These are phyloP conservation scores for Mortierella alpina DNA, from an alignment of 192 early-diverging fungal genomes.

Conservation along the genomic window DNA sequence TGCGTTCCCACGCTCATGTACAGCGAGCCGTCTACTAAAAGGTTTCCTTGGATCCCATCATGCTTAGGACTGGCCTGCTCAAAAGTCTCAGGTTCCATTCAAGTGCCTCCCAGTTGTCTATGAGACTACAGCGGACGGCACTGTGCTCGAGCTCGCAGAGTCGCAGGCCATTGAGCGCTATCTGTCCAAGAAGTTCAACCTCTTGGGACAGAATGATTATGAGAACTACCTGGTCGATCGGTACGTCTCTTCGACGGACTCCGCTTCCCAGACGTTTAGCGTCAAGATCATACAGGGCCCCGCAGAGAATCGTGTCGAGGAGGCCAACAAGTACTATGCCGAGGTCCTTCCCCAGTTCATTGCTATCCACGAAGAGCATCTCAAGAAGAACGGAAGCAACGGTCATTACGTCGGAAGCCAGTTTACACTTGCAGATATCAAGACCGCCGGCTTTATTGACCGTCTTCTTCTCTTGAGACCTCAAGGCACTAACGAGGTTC, in stretches of 20 bases:
- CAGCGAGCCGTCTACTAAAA: too few species aligned
- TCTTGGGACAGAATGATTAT: conserved; percentile 35
- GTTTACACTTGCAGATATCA: conserved; percentile 57
- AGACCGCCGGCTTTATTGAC: conserved; percentile 21
- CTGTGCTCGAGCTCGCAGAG: conserved; percentile 48
- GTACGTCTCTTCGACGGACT: conserved; percentile 41
- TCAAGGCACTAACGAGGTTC: conserved; percentile 15
- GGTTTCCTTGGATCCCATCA: not conserved
- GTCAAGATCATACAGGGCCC: conserved; percentile 27
- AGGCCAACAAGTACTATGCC: conserved; percentile 16
- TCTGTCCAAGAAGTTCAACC: conserved; percentile 34
- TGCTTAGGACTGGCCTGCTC: conserved; percentile 54
- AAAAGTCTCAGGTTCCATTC: conserved; percentile 57
- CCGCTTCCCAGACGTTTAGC: not conserved
- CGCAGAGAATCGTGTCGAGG: conserved; percentile 33
- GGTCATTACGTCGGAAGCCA: conserved; percentile 65
- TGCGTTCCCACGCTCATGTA: not conserved
- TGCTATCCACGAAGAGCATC: conserved; percentile 51
- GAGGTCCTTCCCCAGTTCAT: conserved; percentile 20
- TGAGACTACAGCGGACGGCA: conserved; percentile 44
- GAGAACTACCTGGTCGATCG: conserved; percentile 48
- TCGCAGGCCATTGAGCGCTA: conserved; percentile 51
- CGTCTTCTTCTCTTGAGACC: conserved; percentile 20
- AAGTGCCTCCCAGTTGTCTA: conserved; percentile 63
- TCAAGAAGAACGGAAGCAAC: conserved; percentile 64